These are phyloP conservation scores for Colletotrichum tropicale DNA, from an alignment of 2,329 filamentous ascomycete genomes.

Conservation along the genomic window DNA sequence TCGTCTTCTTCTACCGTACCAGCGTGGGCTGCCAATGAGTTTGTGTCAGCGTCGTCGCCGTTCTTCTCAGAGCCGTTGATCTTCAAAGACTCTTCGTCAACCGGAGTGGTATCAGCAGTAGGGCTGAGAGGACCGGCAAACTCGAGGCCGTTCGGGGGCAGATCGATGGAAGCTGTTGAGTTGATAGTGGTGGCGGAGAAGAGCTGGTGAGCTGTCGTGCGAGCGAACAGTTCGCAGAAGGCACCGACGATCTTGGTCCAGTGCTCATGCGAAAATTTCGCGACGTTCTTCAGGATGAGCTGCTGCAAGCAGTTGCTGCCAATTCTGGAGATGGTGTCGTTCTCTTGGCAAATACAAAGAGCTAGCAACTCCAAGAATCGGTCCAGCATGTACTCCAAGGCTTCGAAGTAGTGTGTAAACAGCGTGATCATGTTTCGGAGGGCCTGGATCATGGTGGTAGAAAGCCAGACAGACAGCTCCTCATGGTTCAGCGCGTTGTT, in stretches of 20 bases:
- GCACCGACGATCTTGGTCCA: conserved; percentile 95
- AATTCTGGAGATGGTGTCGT: conserved; percentile 96
- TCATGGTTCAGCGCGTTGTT: conserved; percentile 94
- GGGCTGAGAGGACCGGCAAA: conserved; percentile 52
- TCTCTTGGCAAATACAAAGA: conserved; percentile 98
- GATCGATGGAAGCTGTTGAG: conserved; percentile 54
- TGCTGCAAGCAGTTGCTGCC: conserved; percentile 98
- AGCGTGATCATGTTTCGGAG: conserved; percentile 97
- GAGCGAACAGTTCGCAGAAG: conserved; percentile 94
- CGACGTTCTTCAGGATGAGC: conserved; percentile 93
- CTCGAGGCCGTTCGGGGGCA: conserved; percentile 57
- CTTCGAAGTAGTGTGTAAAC: conserved; percentile 98
- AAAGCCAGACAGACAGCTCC: conserved; percentile 97
- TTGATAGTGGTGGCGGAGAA: conserved; percentile 80
- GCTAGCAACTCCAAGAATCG: conserved; percentile 94
- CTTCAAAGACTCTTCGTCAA: conserved; percentile 63
- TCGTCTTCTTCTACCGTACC: conserved; percentile 38
- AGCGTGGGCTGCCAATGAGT: conserved; percentile 32
- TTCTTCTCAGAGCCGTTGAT: conserved; percentile 60
- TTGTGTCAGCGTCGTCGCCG: conserved; percentile 32
- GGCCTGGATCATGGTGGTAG: conserved; percentile 98
- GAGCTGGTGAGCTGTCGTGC: conserved; percentile 92
- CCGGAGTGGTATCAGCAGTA: conserved; percentile 37
- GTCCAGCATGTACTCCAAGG: conserved; percentile 96
- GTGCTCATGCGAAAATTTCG: conserved; percentile 84